Evolutionary conservation across 2,329 filamentous ascomycete genomes (phyloP), one percentile per base, ranked within the genome.

Genomic region (Aureobasidium mangrovei): DNA sequence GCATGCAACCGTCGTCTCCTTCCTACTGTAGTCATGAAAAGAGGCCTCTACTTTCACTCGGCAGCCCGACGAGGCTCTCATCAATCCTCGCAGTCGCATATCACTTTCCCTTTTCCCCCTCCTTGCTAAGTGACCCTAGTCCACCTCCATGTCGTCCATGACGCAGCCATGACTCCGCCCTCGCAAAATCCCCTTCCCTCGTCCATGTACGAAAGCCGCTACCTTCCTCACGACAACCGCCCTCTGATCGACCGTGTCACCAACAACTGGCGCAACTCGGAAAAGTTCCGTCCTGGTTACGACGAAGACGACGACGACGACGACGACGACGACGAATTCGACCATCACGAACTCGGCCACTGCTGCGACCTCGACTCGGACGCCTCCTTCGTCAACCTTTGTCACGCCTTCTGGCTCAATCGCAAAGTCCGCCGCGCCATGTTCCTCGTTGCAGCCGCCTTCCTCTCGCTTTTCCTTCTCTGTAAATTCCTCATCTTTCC

Each of bases 401-500:
- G 53, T 7, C 56, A 55, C 36, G 48, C 59, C 12, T 33, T 60
- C 10, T 33, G 58, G 39, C 29, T 47, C 18, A 60, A 59, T 4
- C 61, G 61, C 12, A 58, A 61, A 36, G 57, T 62, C 35, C 64
- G 66, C 35, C 63, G 61, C 41, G 63, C 63, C 60, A 60, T 71
- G 39, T 59, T 65, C 45, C 59, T 69, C 35, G 61, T 65, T 35
- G 18, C 69, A 8, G 51, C 64, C n/a, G 31, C 69, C 18, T 57
- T 64, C 2, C 5, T 69, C 18, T 49, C 67, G 4, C 43, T 64
- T 4, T 65, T 67, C 54, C 60, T 69, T 40, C 61, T 60, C 45
- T 76, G 70, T 70, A 63, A 57, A 40, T 61, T 56, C 24, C 67
- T 66, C 44, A 41, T 74, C 28, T 64, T 68, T 6, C 72, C 73